Evolutionary conservation across 495 filamentous ascomycete species (phyloP).

Genomic region (Diplogelasinospora grovesii): DNA sequence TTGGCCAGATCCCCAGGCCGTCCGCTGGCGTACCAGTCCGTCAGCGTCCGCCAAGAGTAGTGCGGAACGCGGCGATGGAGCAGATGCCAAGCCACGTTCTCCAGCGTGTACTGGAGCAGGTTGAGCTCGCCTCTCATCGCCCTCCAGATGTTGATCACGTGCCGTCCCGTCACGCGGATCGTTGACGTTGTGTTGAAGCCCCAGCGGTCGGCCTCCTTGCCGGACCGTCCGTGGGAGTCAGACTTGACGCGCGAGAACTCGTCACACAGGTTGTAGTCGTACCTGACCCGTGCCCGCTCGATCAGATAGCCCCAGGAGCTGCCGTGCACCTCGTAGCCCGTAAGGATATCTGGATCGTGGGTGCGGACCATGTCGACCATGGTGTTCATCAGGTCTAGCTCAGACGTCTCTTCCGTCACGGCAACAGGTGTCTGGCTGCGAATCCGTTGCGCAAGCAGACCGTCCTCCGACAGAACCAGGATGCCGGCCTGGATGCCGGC

Average conservation of each 20-base stretch:
- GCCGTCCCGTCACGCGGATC: constrained; percentile 80
- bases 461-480: constrained; percentile 54
- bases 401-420: constrained; percentile 66
- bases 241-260: constrained; percentile 85
- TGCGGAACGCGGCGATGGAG: constrained; percentile 88
- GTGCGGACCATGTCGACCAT: constrained; percentile 80
- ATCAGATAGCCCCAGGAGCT: constrained; percentile 93
- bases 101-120: constrained; percentile 89
- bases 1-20: constrained; percentile 64
- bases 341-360: constrained; percentile 87
- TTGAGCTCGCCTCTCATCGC: constrained; percentile 90
- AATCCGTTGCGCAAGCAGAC: constrained; percentile 43
- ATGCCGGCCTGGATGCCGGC: constrained; percentile 51
- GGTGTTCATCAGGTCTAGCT: constrained; percentile 75
- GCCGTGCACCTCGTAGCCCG: constrained; percentile 92
- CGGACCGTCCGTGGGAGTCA: constrained; percentile 71
- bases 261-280: constrained; percentile 83
- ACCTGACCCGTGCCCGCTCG: constrained; percentile 77
- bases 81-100: constrained; percentile 92
- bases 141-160: constrained; percentile 96
- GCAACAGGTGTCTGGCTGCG: constrained; percentile 45
- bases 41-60: constrained; percentile 70
- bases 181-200: constrained; percentile 86
- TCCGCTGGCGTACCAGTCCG: constrained; percentile 67
- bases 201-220: constrained; percentile 83